Evolutionary conservation across 2,329 filamentous ascomycete genomes (phyloP), one percentile per base, ranked within the genome.

Genomic region (Xylaria sp.): DNA sequence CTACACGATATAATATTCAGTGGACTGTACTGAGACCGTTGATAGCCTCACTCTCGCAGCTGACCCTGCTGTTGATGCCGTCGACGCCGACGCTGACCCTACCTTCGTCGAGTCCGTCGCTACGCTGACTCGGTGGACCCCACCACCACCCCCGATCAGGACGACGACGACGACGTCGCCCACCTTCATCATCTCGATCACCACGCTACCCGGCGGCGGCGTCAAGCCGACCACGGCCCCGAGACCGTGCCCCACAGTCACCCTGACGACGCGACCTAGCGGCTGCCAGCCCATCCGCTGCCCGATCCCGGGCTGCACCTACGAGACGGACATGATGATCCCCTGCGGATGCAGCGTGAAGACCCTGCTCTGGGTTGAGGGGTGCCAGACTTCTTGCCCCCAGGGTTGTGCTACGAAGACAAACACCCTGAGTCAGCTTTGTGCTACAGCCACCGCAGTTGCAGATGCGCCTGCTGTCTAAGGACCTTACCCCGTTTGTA

Each of bases 221-320:
- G 41, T 33, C 19, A 58, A 57, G 21, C 52, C 56, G 3, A 60
- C 60, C 4, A 58, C 61, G 2, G 27, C 53, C 9, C 60, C 55
- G 21, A 57, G 27, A 13, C 38, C 51, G 1, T 77, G 75, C 67
- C 75, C 75, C 27, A 76, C 72, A 1, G 69, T 77, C 33, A 76
- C 73, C 19, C 65, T 67, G 57, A 75, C 72, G 15, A 76, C 74
- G 13, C 70, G 69, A 47, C 76, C 76, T 5, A 68, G 59, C 54
- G 69, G 67, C 55, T 78, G 76, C 66, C 38, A 66, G 7, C 67
- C 71, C 5, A 68, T 78, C 47, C 71, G 71, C 29, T 77, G 75
- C 68, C 75, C 75, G 1, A 70, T 77, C 38, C 76, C 75, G 13
- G 75, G 69, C 3, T 78, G 76, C 68, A 71, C 70, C 9, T 60